Conservation (phyloP, 768 basidiomycete species). For the Calocybe gangraenosa region DNA sequence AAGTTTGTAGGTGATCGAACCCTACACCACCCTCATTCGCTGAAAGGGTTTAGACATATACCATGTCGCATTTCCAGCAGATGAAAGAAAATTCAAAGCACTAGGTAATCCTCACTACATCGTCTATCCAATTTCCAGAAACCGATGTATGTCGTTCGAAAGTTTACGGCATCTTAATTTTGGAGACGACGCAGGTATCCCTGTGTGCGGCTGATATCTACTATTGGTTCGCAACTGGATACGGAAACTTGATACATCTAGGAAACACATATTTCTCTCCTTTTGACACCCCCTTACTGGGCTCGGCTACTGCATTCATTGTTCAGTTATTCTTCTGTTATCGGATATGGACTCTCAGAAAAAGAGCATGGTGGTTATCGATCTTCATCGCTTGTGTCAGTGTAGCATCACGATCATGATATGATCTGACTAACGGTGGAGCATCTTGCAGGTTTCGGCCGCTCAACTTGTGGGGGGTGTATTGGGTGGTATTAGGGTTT, state of each 20-base stretch:
- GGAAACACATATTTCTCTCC: conserved; percentile 17
- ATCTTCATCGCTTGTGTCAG: conserved; percentile 12
- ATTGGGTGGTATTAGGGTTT: not conserved
- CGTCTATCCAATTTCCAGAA: not conserved
- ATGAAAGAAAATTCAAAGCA: conserved; percentile 12
- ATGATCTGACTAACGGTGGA: too few relatives aligned
- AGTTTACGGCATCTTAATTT: conserved; percentile 22
- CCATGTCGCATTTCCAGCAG: conserved; percentile 17
- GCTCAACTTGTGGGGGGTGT: conserved; percentile 2
- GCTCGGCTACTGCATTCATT: conserved; percentile 19
- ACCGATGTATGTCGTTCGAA: not conserved
- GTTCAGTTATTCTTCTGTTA: conserved; percentile 29
- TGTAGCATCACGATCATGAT: not conserved
- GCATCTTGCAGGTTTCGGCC: not conserved
- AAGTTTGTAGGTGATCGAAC: conserved; percentile 19
- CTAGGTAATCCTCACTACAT: conserved; percentile 13
- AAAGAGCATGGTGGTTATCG: conserved; percentile 6
- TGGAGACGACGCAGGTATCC: conserved; percentile 21
- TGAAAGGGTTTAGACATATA: conserved; percentile 15
- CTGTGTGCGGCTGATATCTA: conserved; percentile 22
- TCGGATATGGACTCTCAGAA: conserved; percentile 22
- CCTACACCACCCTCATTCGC: not conserved
- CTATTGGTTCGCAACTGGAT: conserved; percentile 24
- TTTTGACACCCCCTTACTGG: conserved; percentile 23
- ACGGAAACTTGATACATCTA: conserved; percentile 23